phyloP scores from a whole-genome alignment of 139 green algal species.

The Tetraselmis striata region DNA sequence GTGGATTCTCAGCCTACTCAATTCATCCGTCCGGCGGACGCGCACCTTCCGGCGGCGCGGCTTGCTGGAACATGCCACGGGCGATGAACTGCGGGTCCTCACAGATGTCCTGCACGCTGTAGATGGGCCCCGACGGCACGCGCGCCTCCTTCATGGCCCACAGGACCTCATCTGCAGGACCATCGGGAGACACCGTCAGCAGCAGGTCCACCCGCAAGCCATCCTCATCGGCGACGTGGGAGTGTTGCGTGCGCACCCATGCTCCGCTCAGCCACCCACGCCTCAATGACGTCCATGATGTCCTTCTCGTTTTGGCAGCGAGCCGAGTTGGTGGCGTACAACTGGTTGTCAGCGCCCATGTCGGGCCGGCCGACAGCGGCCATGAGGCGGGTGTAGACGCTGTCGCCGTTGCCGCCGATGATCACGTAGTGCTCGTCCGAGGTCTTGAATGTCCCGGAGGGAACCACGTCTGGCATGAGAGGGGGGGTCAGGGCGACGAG shows the following conservation, averaged over 20 bases:
- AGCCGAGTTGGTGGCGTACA: slow-evolving; percentile 50
- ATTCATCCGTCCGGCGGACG: no score
- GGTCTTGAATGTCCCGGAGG: slow-evolving; percentile 53
- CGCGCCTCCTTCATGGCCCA: slow-evolving; percentile 40
- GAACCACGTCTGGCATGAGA: slow-evolving; percentile 43
- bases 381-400: slow-evolving; percentile 71
- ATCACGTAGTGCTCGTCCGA: slow-evolving; percentile 50
- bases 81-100: slow-evolving; percentile 40
- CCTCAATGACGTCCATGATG: slow-evolving; percentile 35
- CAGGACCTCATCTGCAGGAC: slow-evolving; percentile 47
- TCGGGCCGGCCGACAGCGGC: slow-evolving; percentile 57
- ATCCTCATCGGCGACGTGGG: no score
- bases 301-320: slow-evolving; percentile 35
- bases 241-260: no score
- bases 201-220: no score
- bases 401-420: slow-evolving; percentile 64
- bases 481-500: neutral
- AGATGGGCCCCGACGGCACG: slow-evolving; percentile 56
- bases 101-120: slow-evolving; percentile 47
- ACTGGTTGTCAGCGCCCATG: slow-evolving; percentile 51
- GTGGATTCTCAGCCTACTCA: no score
- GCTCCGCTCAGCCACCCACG: slow-evolving; percentile 28
- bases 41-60: slow-evolving; percentile 17
- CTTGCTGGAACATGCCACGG: slow-evolving; percentile 48
- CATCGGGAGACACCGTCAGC: no score